Evolutionary conservation across 306 rosid genomes (phyloP).

Genomic region (Pyrus bretschneideri): DNA sequence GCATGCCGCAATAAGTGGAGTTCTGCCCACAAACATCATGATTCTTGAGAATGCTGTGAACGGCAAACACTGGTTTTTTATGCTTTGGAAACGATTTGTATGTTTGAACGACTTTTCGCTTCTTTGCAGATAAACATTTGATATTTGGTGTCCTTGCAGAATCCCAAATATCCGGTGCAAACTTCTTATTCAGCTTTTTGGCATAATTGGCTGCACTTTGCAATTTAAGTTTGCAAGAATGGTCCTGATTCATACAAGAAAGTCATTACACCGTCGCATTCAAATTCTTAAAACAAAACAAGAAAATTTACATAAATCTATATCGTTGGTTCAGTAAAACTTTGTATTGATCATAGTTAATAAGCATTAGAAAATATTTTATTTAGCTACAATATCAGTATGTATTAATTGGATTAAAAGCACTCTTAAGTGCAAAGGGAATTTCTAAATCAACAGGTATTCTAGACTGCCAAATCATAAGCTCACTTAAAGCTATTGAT

Average conservation of each 20-base stretch:
- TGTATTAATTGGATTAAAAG: background rate
- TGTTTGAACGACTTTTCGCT: conserved; percentile 25
- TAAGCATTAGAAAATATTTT: background rate
- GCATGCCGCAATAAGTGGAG: conserved; percentile 27
- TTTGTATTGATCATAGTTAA: background rate
- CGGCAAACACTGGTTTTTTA: conserved; percentile 31
- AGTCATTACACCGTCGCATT: background rate
- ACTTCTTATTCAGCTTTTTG: conserved; percentile 33
- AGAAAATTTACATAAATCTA: background rate
- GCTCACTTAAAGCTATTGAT: background rate
- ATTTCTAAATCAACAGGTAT: background rate
- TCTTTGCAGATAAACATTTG: conserved; percentile 36
- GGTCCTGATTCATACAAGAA: conserved; percentile 43
- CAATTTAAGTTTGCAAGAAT: conserved; percentile 33
- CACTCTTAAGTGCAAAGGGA: background rate
- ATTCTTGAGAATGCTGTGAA: conserved; percentile 52
- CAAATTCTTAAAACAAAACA: conserved; percentile 7
- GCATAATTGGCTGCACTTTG: conserved; percentile 31
- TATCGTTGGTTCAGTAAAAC: background rate
- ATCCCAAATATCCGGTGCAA: conserved; percentile 17
- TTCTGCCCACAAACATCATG: conserved; percentile 36
- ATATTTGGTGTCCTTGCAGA: conserved; percentile 42
- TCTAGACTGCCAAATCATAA: background rate
- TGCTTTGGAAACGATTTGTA: conserved; percentile 27
- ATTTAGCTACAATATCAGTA: background rate